Conservation (phyloP, 2,329 filamentous ascomycete species). For the Colletotrichum cereale region DNA sequence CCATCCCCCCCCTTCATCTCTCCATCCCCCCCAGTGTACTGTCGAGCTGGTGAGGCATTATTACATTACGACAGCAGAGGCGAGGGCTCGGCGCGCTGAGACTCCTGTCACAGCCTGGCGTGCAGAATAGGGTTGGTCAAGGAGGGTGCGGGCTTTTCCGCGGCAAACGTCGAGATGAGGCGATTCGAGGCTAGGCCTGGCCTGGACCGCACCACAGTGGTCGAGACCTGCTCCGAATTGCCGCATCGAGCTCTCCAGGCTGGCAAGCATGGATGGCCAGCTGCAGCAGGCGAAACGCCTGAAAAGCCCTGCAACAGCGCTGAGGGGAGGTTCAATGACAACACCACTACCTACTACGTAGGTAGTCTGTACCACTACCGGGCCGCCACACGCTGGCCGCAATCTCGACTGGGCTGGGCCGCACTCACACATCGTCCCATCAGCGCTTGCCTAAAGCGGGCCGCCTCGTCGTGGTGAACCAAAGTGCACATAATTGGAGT, state of each 20-base stretch:
- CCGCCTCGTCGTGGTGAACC: background rate
- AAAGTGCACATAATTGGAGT: background rate
- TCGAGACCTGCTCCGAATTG: slow-evolving; percentile 5
- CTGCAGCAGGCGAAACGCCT: slow-evolving; percentile 33
- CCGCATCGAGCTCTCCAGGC: slow-evolving; percentile 2
- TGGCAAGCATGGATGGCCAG: too few species aligned
- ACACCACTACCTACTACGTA: slow-evolving; percentile 6
- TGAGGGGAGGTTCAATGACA: background rate
- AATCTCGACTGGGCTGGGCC: slow-evolving; percentile 10
- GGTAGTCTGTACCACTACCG: slow-evolving; percentile 17
- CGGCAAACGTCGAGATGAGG: background rate
- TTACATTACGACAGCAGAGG: background rate
- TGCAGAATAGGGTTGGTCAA: slow-evolving; percentile 7
- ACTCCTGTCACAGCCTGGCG: slow-evolving; percentile 10
- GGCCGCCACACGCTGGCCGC: slow-evolving; percentile 16
- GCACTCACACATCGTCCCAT: background rate
- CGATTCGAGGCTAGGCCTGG: slow-evolving; percentile 20
- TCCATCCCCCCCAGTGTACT: too few species aligned
- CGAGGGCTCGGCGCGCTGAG: slow-evolving; percentile 17
- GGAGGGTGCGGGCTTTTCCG: background rate
- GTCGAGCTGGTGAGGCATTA: slow-evolving; percentile 22
- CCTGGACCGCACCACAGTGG: too few species aligned
- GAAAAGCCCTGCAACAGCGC: slow-evolving; percentile 1
- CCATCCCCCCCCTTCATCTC: slow-evolving; percentile 23
- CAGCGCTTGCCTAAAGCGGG: slow-evolving; percentile 30